Evolutionary conservation across 1,139 yeast genomes (phyloP).

Genomic region (Taphrina populina): DNA sequence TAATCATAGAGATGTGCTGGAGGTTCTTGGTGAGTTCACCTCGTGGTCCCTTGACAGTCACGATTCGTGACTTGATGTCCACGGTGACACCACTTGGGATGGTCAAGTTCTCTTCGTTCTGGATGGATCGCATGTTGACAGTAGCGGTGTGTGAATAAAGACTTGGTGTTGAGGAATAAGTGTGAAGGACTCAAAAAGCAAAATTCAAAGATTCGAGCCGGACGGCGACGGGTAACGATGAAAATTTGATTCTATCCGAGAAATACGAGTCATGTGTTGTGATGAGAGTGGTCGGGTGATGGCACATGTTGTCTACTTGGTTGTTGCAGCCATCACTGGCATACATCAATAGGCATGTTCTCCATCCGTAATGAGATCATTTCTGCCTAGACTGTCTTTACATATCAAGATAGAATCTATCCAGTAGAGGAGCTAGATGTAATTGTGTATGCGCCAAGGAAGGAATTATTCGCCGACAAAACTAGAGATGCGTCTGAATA

Average conservation of each 20-base stretch:
- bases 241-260: background rate
- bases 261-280: too few species aligned
- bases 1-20: constrained; percentile 93
- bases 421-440: too few species aligned
- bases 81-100: constrained; percentile 95
- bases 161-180: background rate
- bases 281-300: too few species aligned
- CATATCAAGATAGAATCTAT: too few species aligned
- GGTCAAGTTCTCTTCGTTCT: constrained; percentile 71
- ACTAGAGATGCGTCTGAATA: too few species aligned
- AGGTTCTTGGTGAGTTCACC: constrained; percentile 90
- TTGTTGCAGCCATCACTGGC: too few species aligned
- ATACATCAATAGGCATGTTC: too few species aligned
- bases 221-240: background rate
- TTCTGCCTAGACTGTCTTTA: too few species aligned
- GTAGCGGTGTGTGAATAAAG: background rate
- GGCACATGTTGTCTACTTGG: too few species aligned
- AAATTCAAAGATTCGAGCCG: background rate
- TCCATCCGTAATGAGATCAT: too few species aligned
- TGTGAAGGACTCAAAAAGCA: background rate
- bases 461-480: too few species aligned
- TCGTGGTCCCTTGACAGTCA: constrained; percentile 97
- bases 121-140: constrained; percentile 34
- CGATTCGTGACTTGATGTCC: constrained; percentile 83
- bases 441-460: too few species aligned